Percentiles rank a stretch among this genome's conserved stretches.
These are phyloP conservation scores for Dictyostelium capitatum DNA, from an alignment of 78 protist genomes.

Conservation along the genomic window DNA sequence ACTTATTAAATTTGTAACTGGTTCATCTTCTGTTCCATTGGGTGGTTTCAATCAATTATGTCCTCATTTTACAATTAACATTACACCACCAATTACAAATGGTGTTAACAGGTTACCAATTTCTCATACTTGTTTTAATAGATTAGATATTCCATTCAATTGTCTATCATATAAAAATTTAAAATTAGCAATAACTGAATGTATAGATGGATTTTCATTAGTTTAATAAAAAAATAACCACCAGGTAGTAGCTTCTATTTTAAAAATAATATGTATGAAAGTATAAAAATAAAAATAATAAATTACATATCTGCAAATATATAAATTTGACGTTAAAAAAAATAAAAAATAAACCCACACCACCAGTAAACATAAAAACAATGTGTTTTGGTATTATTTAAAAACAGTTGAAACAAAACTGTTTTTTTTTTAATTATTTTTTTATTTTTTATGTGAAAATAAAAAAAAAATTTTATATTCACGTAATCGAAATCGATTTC, in stretches of 20 bases:
- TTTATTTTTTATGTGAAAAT: not conserved
- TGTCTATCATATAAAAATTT: constrained; percentile 20
- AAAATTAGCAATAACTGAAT: constrained; percentile 42
- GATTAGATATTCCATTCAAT: constrained; percentile 54
- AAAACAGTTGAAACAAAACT: not conserved
- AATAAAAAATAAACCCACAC: no score
- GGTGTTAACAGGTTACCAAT: constrained; percentile 40
- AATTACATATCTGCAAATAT: no score
- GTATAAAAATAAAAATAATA: not conserved
- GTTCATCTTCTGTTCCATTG: constrained; percentile 51
- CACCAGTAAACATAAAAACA: not conserved
- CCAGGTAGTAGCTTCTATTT: no score
- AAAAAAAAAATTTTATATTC: not conserved
- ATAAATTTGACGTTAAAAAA: no score
- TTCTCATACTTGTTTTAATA: constrained; percentile 79
- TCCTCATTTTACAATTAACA: constrained; percentile 68
- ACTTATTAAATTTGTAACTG: constrained; percentile 67
- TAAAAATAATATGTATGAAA: no score
- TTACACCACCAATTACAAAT: constrained; percentile 18
- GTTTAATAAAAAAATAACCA: constrained; percentile 1
- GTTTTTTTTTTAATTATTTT: not conserved
- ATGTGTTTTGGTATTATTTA: not conserved
- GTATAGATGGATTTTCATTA: constrained; percentile 53
- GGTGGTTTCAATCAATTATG: constrained; percentile 79
- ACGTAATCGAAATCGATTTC: not conserved